Base-by-base conservation (phyloP, 805 yeast genomes). In the Brettanomyces custersianus region DNA sequence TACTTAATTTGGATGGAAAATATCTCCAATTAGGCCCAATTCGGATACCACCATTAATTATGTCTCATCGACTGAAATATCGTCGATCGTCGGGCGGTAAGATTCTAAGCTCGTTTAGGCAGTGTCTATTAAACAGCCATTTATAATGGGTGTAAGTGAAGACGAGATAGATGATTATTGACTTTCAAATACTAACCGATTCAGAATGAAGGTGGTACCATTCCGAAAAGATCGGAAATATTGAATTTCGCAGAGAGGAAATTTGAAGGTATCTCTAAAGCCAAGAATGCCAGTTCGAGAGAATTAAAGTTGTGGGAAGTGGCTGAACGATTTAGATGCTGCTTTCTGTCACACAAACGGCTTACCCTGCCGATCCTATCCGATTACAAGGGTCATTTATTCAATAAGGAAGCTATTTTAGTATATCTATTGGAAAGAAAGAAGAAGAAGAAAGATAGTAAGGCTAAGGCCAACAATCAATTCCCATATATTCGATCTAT, bases 171-270 rank as follows among this genome's bases (percentile, higher is more conserved):
- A 15, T 13, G n/a, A 11, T 27, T 11, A 11, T 15, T 12, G n/a
- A 15, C 29, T 22, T 22, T 22, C 9, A 9, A 15, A 10, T 16
- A 29, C 32, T 29, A 16, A 29, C 21, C 11, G 13, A 8, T 12
- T 3, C 19, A 32, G 34, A 74, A 73, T 41, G 90, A 81, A 51
- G 90, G 90, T n/a, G 86, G 88, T 3, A 67, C 83, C 1, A 70
- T 80, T 15, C 77, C 79, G 12, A 70, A 69, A 35, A 61, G 83
- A 21, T 65, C 65, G 40, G 82, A 77, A 41, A 63, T 72, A 10
- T 53, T 57, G 12, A 53, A 46, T 25, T 50, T 47, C 33, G 45
- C 43, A 27, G 30, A 49, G 6, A 26, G 40, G 10, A 38, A 35
- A 10, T 16, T 39, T 13, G 26, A 32, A 22, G 38, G 33, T 20